A percentile compares a stretch with the other conserved stretches of the same genome.
These are phyloP conservation scores for Artemisia tridentata DNA, from an alignment of 129 eudicot species.

Conservation along the genomic window DNA sequence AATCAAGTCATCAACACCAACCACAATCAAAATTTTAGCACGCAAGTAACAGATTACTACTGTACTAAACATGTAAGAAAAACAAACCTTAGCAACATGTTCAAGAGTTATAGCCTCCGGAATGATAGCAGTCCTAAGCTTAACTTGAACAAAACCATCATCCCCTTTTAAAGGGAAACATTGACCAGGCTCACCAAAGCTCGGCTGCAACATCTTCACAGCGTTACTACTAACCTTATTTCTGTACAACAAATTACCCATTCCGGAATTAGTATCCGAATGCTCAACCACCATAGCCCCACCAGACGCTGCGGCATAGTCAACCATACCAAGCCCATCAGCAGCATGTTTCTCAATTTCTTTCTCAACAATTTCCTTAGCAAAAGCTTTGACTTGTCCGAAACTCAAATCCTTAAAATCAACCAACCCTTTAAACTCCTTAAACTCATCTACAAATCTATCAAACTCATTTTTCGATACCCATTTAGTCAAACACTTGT, in stretches of 20 bases:
- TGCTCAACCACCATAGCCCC: constrained; percentile 55
- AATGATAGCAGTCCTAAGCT: constrained; percentile 56
- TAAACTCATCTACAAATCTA: constrained; percentile 37
- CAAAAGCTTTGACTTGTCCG: constrained; percentile 50
- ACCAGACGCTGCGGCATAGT: constrained; percentile 54
- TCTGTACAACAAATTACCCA: constrained; percentile 11
- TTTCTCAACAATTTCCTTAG: constrained; percentile 46
- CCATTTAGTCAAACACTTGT: constrained; percentile 34
- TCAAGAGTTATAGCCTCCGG: constrained; percentile 73
- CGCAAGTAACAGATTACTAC: background rate
- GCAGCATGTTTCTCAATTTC: constrained; percentile 75
- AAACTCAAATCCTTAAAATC: constrained; percentile 30
- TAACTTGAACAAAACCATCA: constrained; percentile 56
- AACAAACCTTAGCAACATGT: constrained; percentile 63
- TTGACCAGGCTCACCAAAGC: constrained; percentile 80
- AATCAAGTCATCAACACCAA: background rate
- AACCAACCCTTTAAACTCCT: constrained; percentile 16
- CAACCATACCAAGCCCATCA: constrained; percentile 72
- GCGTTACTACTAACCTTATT: constrained; percentile 38
- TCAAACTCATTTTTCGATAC: constrained; percentile 46
- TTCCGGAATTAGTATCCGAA: constrained; percentile 40
- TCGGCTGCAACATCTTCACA: constrained; percentile 58
- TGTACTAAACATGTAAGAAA: background rate
- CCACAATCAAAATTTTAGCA: background rate
- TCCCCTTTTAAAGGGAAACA: constrained; percentile 69